Evolutionary conservation across 257 asterid species (phyloP).

Genomic region (Haberlea rhodopensis): DNA sequence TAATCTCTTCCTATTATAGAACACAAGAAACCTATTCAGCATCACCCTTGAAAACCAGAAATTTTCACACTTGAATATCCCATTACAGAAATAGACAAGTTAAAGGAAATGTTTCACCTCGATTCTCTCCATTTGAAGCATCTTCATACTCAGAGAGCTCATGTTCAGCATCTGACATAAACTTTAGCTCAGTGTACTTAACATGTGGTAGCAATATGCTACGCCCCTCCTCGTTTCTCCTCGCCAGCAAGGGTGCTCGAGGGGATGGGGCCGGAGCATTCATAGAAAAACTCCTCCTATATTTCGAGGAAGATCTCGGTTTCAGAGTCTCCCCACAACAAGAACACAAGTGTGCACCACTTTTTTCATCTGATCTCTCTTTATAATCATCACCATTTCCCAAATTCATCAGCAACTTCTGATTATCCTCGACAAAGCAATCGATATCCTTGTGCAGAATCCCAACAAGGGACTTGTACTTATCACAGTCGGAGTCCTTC

Average conservation of each 20-base stretch:
- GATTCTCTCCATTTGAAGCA: conserved; percentile 36
- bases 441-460: conserved; percentile 58
- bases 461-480: conserved; percentile 62
- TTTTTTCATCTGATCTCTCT: conserved; percentile 27
- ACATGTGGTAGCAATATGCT: conserved; percentile 45
- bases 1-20: conserved; percentile 44
- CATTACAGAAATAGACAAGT: background rate
- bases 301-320: conserved; percentile 38
- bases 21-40: conserved; percentile 10
- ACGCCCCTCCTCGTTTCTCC: conserved; percentile 44
- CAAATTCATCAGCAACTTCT: conserved; percentile 17
- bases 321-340: conserved; percentile 84
- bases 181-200: conserved; percentile 55
- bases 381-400: conserved; percentile 37
- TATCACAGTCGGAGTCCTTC: conserved; percentile 43
- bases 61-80: background rate
- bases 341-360: conserved; percentile 42
- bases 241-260: conserved; percentile 41
- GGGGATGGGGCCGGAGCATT: conserved; percentile 63
- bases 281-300: conserved; percentile 45
- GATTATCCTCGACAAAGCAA: conserved; percentile 41
- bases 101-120: conserved; percentile 32
- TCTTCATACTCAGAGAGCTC: conserved; percentile 52
- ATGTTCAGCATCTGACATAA: conserved; percentile 44
- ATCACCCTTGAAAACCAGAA: too few relatives aligned